These are phyloP conservation scores for Saccharomycopsis schoenii DNA, from an alignment of 805 yeast genomes.

Conservation along the genomic window DNA sequence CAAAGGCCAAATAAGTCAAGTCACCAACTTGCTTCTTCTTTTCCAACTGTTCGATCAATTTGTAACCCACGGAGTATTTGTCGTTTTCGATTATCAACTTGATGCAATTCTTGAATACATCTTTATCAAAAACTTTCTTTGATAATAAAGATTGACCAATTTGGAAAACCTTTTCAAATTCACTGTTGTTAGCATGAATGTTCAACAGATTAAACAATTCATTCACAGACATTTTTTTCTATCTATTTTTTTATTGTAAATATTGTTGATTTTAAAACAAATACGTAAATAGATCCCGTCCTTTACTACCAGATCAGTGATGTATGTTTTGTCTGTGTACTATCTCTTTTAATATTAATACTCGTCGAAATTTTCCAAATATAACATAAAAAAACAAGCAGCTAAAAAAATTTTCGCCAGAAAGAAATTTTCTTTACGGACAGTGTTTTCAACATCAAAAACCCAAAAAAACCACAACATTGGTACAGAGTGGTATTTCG, in stretches of 20 bases:
- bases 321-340: no score
- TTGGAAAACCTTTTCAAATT: conserved; percentile 5
- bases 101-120: conserved; percentile 7
- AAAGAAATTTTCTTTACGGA: neutral
- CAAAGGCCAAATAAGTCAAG: conserved; percentile 33
- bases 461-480: neutral
- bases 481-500: neutral
- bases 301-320: no score
- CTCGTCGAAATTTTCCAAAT: neutral
- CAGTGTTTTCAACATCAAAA: neutral
- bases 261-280: neutral
- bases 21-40: neutral
- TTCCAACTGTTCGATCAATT: conserved; percentile 1
- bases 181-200: conserved; percentile 7
- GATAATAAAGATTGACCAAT: conserved; percentile 1
- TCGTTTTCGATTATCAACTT: conserved; percentile 12
- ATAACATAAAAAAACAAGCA: neutral
- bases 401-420: no score
- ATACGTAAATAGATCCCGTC: no score
- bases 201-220: conserved; percentile 9
- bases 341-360: no score
- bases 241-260: neutral
- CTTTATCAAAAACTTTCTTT: conserved; percentile 4
- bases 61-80: conserved; percentile 6
- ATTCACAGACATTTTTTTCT: conserved; percentile 11